phyloP scores from a whole-genome alignment of 2,329 filamentous ascomycete species.

The Trichoderma citrinoviride region DNA sequence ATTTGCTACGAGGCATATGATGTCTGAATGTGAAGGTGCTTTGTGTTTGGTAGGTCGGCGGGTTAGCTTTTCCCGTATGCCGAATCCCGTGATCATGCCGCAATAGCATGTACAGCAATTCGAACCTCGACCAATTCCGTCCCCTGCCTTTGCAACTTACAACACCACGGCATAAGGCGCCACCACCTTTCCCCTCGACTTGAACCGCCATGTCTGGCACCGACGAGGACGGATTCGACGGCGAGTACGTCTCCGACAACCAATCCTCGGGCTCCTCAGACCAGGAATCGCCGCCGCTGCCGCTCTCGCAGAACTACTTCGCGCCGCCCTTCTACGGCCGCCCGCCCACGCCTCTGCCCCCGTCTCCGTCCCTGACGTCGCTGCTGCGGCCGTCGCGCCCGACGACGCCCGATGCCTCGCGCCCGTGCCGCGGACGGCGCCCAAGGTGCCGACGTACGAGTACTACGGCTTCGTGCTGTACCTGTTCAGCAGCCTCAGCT shows the following conservation, averaged over 20 bases:
- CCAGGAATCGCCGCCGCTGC: constrained; percentile 43
- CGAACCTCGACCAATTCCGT: not conserved
- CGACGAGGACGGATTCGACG: constrained; percentile 35
- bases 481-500: constrained; percentile 78
- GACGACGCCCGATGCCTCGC: constrained; percentile 87
- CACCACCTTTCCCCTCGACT: not conserved
- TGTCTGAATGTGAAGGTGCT: not conserved
- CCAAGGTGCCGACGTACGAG: constrained; percentile 97
- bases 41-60: no score
- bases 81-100: not conserved
- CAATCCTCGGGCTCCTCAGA: constrained; percentile 34
- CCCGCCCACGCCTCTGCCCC: constrained; percentile 90
- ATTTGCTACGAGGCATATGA: not conserved
- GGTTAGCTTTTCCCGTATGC: no score
- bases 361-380: constrained; percentile 88
- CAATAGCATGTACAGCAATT: no score
- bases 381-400: constrained; percentile 87
- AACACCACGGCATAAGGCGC: constrained; percentile 13
- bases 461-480: constrained; percentile 99
- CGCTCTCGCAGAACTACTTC: constrained; percentile 54
- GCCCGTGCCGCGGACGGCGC: constrained; percentile 79
- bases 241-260: constrained; percentile 37
- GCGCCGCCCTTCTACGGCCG: constrained; percentile 93
- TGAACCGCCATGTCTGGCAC: constrained; percentile 31
- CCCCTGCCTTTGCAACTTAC: not conserved